phyloP scores from a whole-genome alignment of 2,329 filamentous ascomycete species.

The Ophiostoma pallidulum region DNA sequence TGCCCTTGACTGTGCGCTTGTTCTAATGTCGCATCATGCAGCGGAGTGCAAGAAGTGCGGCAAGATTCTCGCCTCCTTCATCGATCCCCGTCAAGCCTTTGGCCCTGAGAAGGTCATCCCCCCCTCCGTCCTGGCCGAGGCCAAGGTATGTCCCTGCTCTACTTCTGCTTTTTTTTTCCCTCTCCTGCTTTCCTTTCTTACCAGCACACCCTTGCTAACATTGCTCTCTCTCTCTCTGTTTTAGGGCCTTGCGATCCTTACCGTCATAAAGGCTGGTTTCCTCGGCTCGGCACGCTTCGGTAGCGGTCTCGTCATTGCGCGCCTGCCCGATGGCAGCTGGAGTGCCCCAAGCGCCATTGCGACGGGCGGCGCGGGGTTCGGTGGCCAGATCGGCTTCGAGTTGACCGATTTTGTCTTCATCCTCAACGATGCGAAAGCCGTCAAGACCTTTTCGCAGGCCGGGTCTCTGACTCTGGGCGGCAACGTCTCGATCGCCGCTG shows the following conservation, averaged over 20 bases:
- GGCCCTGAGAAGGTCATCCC: constrained; percentile 97
- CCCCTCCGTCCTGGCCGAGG: constrained; percentile 76
- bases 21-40: constrained; percentile 28
- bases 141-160: constrained; percentile 55
- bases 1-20: background rate
- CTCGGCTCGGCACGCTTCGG: constrained; percentile 74
- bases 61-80: constrained; percentile 89
- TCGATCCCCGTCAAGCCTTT: constrained; percentile 87
- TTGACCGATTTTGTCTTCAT: constrained; percentile 96
- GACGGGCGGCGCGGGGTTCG: constrained; percentile 72
- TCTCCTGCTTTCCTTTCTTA: background rate
- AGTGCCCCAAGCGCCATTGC: constrained; percentile 74
- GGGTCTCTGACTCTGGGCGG: constrained; percentile 88
- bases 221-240: background rate
- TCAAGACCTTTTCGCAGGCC: constrained; percentile 87
- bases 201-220: background rate
- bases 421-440: constrained; percentile 80
- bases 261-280: constrained; percentile 80
- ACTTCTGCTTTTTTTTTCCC: background rate
- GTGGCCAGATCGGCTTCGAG: constrained; percentile 80
- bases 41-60: constrained; percentile 96
- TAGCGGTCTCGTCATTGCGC: constrained; percentile 71
- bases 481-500: constrained; percentile 92
- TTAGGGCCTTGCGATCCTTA: constrained; percentile 72
- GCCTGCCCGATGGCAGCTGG: constrained; percentile 68